Evolutionary conservation across 1,284 basidiomycete species (phyloP), one percentile per base, ranked within the genome.

Genomic region (Ganoderma resinaceum): DNA sequence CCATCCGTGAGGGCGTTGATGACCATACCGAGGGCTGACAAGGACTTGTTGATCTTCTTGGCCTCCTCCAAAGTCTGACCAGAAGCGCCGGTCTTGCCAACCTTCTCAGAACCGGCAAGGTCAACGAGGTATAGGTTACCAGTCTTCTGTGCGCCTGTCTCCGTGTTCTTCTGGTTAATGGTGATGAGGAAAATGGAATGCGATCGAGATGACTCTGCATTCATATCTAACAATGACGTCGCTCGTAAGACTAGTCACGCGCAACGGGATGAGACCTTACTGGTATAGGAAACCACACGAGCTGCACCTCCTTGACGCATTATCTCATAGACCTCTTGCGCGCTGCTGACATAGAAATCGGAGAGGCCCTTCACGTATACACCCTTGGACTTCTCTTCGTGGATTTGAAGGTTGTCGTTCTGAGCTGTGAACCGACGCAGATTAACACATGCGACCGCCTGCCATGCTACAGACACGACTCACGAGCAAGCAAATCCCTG

Each of bases 31-130:
- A 99, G 89, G 14, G 98, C 97, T 26, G 96, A 98, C 53, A 99
- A 83, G 67, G 94, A 96, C 83, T 99, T 99, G 86, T 99, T 99
- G 84, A 99, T 99, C 87, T 99, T 99, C 88, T 99, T 99, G 16
- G 98, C 98, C 81, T 99, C 98, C 81, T 99, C 98, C 16, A 99
- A 84, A 40, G 98, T 99, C 81, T 99, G 98, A 2, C 98, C 98
- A 14, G 97, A 98, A 58, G 98, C 98, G 42, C 98, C 98, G 42
- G 98, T 99, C 87, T 99, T 99, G 69, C 97, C 97, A 63, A 99
- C 97, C 83, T 99, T 99, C 83, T 99, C 98, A 35, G 96, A 98
- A 78, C 98, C 98, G 67, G 98, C 98, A 74, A 99, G 85, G 87
- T 99, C 98, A 67, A 99, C 98, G 26, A 99, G 91, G 79, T 98